Evolutionary conservation across 176 grass and related monocot species (phyloP), one percentile per base, ranked within the genome.

Genomic region (Musa beccarii): DNA sequence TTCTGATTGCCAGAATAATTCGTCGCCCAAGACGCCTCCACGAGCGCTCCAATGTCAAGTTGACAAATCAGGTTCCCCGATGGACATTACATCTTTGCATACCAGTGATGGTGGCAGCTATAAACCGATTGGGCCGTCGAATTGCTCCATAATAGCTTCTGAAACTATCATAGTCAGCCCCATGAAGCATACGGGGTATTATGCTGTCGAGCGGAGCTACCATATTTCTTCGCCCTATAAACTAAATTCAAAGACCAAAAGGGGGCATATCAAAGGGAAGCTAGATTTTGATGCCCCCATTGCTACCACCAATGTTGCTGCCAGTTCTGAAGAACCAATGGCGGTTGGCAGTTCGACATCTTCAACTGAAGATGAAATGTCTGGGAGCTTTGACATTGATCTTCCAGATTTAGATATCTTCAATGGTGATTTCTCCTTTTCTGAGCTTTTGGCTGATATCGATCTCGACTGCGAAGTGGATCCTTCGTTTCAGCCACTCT

Each of bases 141-240:
- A 90, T 16, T 97, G 90, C 63, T 90, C 93, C 52, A 83, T 97
- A 24, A 67, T 97, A 83, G 90, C 93, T 72, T 96, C 89, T 65
- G 82, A 92, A 83, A 92, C 83, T 51, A 81, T 96, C 51, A 92
- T 90, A 8, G 81, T 92, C 59, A 97, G 93, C 23, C 93, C 93
- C 76, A 81, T 90, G 20, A 92, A 97, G 85, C 75, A 89, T 11
- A 69, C 72, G 10, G 28, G 85, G 71, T 92, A 92, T 26, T 97
- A 89, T 62, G 78, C 93, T 63, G 85, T 97, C 15, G 93, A 90
- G 81, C 85, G 93, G 67, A 97, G 85, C 52, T 97, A 88, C 82
- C 90, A 88, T 77, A 83, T 97, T 71, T 87, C 83, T 80, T 96
- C 93, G 19, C 93, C 93, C 8, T 80, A 82, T 54, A 92, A 92